Conservation (phyloP, 139 green algal genomes). For the Chara braunii region DNA sequence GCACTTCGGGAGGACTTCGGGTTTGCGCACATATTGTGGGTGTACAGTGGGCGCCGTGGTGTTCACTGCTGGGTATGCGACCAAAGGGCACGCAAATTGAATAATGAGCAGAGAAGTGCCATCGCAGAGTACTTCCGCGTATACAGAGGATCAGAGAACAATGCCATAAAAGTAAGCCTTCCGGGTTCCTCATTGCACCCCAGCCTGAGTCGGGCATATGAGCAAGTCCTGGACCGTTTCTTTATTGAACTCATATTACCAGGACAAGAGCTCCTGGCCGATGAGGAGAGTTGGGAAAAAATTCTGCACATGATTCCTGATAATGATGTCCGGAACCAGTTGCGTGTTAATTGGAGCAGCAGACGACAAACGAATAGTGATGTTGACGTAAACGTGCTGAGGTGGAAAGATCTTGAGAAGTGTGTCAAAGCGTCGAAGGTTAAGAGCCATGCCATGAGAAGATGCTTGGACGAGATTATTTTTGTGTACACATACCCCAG, state of each 20-base stretch:
- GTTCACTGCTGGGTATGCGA: conserved; percentile 98
- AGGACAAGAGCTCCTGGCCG: conserved; percentile 57
- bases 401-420: not conserved
- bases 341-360: too few relatives aligned
- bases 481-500: conserved; percentile 85
- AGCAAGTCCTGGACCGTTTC: conserved; percentile 31
- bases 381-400: too few relatives aligned
- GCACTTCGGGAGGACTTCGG: conserved; percentile 78
- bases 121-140: conserved; percentile 81
- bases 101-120: conserved; percentile 72
- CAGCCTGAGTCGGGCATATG: conserved; percentile 33
- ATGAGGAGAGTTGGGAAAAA: conserved; percentile 35
- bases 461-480: conserved; percentile 56
- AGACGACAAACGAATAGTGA: too few relatives aligned
- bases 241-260: conserved; percentile 35
- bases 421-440: not conserved
- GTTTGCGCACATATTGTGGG: conserved; percentile 92
- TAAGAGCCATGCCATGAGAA: too few relatives aligned
- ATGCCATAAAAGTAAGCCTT: conserved; percentile 14
- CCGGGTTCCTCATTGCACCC: conserved; percentile 6
- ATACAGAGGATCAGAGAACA: conserved; percentile 56
- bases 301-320: conserved; percentile 62
- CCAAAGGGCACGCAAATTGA: conserved; percentile 51
- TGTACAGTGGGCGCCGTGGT: conserved; percentile 89
- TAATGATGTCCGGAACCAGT: conserved; percentile 10